A percentile compares a stretch with the other conserved stretches of the same genome.
Conservation (phyloP, 2,329 filamentous ascomycete species). For the Emydomyces testavorans region DNA sequence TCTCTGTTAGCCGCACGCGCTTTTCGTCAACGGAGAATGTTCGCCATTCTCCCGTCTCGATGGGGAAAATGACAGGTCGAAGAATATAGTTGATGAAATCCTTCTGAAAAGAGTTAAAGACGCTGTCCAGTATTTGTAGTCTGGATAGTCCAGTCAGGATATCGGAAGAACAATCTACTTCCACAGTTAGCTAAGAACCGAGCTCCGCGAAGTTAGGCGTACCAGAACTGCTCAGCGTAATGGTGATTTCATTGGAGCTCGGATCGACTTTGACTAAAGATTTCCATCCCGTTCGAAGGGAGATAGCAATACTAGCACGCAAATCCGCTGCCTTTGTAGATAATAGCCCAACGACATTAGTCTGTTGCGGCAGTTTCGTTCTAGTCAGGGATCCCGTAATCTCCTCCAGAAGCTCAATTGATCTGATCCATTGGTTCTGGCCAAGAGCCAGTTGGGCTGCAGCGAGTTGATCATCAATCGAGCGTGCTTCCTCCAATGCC, state of each 20-base stretch:
- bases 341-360: slow-evolving; percentile 44
- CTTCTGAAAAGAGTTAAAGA: slow-evolving; percentile 26
- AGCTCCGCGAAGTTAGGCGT: slow-evolving; percentile 13
- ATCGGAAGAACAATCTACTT: background rate
- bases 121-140: slow-evolving; percentile 24
- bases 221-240: slow-evolving; percentile 46
- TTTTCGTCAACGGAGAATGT: slow-evolving; percentile 22
- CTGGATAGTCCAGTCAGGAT: slow-evolving; percentile 25
- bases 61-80: slow-evolving; percentile 25
- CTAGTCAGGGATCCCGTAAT: slow-evolving; percentile 26
- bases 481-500: slow-evolving; percentile 41
- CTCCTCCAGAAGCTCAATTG: slow-evolving; percentile 40
- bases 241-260: slow-evolving; percentile 43
- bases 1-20: slow-evolving; percentile 23
- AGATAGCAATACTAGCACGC: slow-evolving; percentile 53
- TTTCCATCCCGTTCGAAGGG: slow-evolving; percentile 60
- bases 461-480: slow-evolving; percentile 41
- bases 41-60: slow-evolving; percentile 20
- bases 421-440: slow-evolving; percentile 35
- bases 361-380: slow-evolving; percentile 25
- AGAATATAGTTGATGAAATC: slow-evolving; percentile 25
- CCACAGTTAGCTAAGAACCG: background rate
- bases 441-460: slow-evolving; percentile 37
- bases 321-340: slow-evolving; percentile 54
- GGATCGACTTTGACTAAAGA: slow-evolving; percentile 53